Evolutionary conservation across 805 yeast genomes (phyloP).

Genomic region (Ogataea ramenticola): DNA sequence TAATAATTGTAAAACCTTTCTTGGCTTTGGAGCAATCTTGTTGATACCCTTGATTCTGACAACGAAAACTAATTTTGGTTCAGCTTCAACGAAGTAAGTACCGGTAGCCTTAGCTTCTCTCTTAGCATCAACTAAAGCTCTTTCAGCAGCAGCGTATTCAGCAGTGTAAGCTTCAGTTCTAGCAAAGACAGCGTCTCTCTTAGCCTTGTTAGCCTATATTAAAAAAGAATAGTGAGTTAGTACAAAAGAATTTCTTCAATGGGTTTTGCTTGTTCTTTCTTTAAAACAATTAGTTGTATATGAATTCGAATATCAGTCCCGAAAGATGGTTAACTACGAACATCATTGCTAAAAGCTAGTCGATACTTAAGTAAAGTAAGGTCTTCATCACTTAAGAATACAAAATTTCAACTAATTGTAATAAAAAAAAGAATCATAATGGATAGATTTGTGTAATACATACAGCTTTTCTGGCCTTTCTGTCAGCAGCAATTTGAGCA

Average conservation of each 20-base stretch:
- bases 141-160: conserved; percentile 91
- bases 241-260: background rate
- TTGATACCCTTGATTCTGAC: conserved; percentile 99
- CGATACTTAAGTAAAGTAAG: conserved; percentile 34
- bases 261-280: background rate
- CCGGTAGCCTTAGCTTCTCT: conserved; percentile 93
- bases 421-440: too few species aligned
- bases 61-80: conserved; percentile 90
- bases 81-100: conserved; percentile 92
- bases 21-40: conserved; percentile 99
- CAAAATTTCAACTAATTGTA: too few species aligned
- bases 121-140: conserved; percentile 78
- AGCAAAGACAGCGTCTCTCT: conserved; percentile 51
- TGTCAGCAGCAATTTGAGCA: conserved; percentile 74
- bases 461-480: conserved; percentile 74
- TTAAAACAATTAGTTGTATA: background rate
- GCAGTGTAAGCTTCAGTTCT: conserved; percentile 95
- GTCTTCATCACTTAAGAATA: conserved; percentile 43
- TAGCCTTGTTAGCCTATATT: conserved; percentile 35
- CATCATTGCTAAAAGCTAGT: conserved; percentile 69
- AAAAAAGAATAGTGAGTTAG: conserved; percentile 2
- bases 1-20: conserved; percentile 93
- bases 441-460: too few species aligned
- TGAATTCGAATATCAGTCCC: conserved; percentile 50
- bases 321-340: conserved; percentile 80